Evolutionary conservation across 1,139 yeast species (phyloP), one percentile per base, ranked within the genome.

Genomic region (Sugiyamaella castrensis): DNA sequence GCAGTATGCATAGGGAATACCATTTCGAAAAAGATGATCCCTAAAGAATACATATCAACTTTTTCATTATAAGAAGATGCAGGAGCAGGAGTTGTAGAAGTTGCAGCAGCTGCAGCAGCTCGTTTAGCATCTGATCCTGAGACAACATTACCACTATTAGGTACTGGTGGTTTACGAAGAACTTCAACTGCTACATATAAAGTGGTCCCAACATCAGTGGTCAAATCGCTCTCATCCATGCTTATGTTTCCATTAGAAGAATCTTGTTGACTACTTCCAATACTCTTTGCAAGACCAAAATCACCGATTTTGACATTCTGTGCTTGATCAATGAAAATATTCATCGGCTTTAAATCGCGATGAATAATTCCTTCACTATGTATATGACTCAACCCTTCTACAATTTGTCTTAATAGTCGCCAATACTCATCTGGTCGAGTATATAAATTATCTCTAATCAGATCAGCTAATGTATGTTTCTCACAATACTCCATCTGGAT

Each of bases 401-500:
- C 71, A 6, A 92, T 79, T 63, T 94, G 98, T 37, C 97, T 73
- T 56, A 92, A 79, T 4, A 91, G 69, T 53, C 96, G 73, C 96
- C 97, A 94, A 61, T 89, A 91, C 60, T 87, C 95, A 52, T 80
- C 84, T 0, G 87, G 73, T 48, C 86, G 80, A 8, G 72, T 72
- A 6, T 84, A 86, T n/a, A 91, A 72, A 0, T 89, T 91, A 55
- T 85, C 94, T 41, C 79, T 80, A 37, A 94, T 92, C 54, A 92
- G 71, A 65, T 92, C 96, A 43, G 80, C 77, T 34, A 94, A 69
- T 0, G 98, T 92, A 53, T 87, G 87, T 61, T 92, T 92, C 60
- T 94, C 98, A 69, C 98, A 94, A 63, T 92, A 94, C 65, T 94
- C 98, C 99, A 94, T 94, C 63, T 94, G 98, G 55, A 94, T 92